Conservation (phyloP, 352 stramenopile genomes). For the Aphanomyces astaci region DNA sequence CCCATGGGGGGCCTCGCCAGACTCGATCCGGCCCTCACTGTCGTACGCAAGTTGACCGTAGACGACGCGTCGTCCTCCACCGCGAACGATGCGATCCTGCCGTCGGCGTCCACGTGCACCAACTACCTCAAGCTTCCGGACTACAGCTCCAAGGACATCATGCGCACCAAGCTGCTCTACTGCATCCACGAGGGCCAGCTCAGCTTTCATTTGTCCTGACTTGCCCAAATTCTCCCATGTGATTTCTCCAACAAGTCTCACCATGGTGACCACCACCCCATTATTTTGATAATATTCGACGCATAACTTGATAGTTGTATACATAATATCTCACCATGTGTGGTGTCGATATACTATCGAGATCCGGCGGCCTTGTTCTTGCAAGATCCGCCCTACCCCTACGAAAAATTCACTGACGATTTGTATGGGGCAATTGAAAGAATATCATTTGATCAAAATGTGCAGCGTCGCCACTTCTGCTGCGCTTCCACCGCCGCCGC, state of each 20-base stretch:
- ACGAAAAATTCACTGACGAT: not conserved
- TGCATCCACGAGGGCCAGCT: constrained; percentile 81
- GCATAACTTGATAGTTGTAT: too few species aligned
- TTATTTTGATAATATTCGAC: not conserved
- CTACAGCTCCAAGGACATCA: constrained; percentile 70
- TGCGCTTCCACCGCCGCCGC: not conserved
- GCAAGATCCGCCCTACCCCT: not conserved
- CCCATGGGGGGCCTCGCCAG: constrained; percentile 71
- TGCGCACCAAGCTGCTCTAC: constrained; percentile 65
- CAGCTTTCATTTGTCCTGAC: constrained; percentile 74
- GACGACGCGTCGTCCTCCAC: constrained; percentile 8
- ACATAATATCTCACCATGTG: too few species aligned
- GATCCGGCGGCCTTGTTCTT: too few species aligned
- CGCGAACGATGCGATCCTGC: constrained; percentile 44
- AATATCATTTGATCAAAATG: not conserved
- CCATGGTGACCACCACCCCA: too few species aligned
- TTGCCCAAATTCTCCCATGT: too few species aligned
- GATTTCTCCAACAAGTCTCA: too few species aligned
- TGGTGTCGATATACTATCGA: too few species aligned
- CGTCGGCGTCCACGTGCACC: constrained; percentile 83
- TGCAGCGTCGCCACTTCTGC: not conserved
- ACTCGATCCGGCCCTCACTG: constrained; percentile 80
- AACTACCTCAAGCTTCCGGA: constrained; percentile 89
- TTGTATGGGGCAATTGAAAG: not conserved
- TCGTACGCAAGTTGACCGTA: constrained; percentile 72